Percentiles rank a stretch among this genome's conserved stretches.
Evolutionary conservation across 441 rosid species (phyloP).

Genomic region (Codiaeum variegatum): DNA sequence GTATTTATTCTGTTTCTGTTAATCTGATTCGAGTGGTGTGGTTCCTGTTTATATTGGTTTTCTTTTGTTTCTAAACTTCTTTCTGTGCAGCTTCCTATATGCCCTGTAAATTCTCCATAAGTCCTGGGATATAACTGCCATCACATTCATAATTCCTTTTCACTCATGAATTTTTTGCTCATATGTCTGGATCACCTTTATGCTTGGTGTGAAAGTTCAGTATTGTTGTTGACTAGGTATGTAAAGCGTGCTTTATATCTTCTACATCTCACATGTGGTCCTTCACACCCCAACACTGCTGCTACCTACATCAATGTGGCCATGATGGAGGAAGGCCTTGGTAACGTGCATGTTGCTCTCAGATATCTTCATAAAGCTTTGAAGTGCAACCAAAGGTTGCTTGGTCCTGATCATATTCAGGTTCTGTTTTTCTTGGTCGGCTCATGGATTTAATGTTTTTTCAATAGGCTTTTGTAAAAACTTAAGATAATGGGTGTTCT

Average conservation of each 20-base stretch:
- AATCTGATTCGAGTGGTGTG: not conserved
- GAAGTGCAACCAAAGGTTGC: conserved; percentile 62
- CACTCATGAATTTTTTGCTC: conserved; percentile 2
- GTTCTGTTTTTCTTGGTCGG: conserved; percentile 25
- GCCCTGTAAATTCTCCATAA: not conserved
- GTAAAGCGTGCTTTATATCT: conserved; percentile 70
- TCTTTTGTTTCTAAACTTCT: not conserved
- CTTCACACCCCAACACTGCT: conserved; percentile 72
- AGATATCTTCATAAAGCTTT: conserved; percentile 71
- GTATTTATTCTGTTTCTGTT: not conserved
- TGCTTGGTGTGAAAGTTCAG: conserved; percentile 9
- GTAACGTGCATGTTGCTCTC: conserved; percentile 69
- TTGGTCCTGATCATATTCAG: conserved; percentile 74
- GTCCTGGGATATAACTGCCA: not conserved
- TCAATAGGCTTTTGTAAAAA: not conserved
- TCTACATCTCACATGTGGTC: conserved; percentile 64
- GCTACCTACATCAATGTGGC: conserved; percentile 75
- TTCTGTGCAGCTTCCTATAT: not conserved
- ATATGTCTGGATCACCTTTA: not conserved
- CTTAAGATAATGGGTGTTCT: too few species aligned
- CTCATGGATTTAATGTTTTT: conserved; percentile 7
- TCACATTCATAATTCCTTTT: not conserved
- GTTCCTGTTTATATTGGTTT: conserved; percentile 1
- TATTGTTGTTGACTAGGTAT: conserved; percentile 42
- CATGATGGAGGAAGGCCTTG: conserved; percentile 82